A percentile compares a stretch with the other conserved stretches of the same genome.
phyloP scores from a whole-genome alignment of 805 yeast species.

The Candida bentonensis region DNA sequence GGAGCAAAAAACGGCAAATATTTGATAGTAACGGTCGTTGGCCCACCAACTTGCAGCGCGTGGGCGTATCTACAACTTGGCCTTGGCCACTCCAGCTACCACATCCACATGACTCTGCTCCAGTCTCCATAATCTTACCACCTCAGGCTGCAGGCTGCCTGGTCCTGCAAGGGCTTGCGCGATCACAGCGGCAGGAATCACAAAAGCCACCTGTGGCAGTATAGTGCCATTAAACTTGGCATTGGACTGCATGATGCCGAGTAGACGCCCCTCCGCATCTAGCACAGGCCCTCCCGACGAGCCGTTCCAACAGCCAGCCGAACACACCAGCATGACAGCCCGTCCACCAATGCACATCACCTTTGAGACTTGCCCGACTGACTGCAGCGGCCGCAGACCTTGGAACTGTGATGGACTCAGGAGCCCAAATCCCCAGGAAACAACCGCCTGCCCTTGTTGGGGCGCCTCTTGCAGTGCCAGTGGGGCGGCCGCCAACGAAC shows the following conservation, averaged over 20 bases:
- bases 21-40: too few species aligned
- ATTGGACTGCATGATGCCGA: constrained; percentile 25
- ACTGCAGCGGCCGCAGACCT: constrained; percentile 16
- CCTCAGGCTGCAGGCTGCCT: neutral
- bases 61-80: neutral
- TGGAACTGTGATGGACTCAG: constrained; percentile 7
- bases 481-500: neutral
- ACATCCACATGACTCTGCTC: neutral
- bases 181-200: constrained; percentile 18
- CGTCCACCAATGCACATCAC: constrained; percentile 4
- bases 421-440: constrained; percentile 22
- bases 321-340: constrained; percentile 16
- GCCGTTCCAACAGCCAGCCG: constrained; percentile 27
- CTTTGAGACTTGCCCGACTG: constrained; percentile 16
- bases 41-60: too few species aligned
- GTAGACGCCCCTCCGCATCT: constrained; percentile 12
- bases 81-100: neutral
- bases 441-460: constrained; percentile 11
- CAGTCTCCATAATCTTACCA: neutral
- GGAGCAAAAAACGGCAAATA: too few species aligned
- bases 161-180: constrained; percentile 9
- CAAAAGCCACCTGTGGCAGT: constrained; percentile 23
- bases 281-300: constrained; percentile 25
- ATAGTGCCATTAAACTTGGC: constrained; percentile 20
- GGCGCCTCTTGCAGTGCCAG: constrained; percentile 4